Evolutionary conservation across 108 stramenopile genomes (phyloP).

Genomic region (Ochromonas danica): DNA sequence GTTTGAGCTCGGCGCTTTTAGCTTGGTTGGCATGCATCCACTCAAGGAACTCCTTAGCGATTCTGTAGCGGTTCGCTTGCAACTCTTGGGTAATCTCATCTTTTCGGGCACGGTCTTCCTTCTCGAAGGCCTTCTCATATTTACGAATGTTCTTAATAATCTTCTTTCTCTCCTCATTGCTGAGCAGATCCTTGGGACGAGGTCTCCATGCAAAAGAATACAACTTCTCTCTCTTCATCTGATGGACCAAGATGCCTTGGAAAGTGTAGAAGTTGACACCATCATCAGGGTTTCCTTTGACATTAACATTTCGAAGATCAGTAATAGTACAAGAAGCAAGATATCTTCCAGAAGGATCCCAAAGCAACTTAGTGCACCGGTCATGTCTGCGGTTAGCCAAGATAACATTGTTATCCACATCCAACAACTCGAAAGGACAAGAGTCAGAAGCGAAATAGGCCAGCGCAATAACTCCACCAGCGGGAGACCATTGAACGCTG

Average conservation of each 20-base stretch:
- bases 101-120: constrained; percentile 75
- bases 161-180: constrained; percentile 71
- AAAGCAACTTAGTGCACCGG: constrained; percentile 81
- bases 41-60: not conserved
- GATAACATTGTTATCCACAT: constrained; percentile 72
- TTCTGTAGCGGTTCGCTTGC: not conserved
- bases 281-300: constrained; percentile 10
- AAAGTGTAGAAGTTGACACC: constrained; percentile 82
- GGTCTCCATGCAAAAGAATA: constrained; percentile 73
- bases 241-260: constrained; percentile 28
- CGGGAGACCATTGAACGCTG: constrained; percentile 87
- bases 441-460: constrained; percentile 75
- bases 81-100: not conserved
- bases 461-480: constrained; percentile 77
- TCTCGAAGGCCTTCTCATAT: constrained; percentile 94
- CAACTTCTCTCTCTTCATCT: constrained; percentile 8
- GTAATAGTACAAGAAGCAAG: constrained; percentile 66
- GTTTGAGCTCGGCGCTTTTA: not conserved
- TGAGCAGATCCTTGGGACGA: constrained; percentile 73
- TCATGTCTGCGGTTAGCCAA: constrained; percentile 78
- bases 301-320: constrained; percentile 10
- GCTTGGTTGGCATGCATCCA: not conserved
- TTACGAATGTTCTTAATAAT: constrained; percentile 85
- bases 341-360: constrained; percentile 90
- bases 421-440: constrained; percentile 77